Evolutionary conservation across 1,284 basidiomycete genomes (phyloP).

Genomic region (Phenoliferia sp.): DNA sequence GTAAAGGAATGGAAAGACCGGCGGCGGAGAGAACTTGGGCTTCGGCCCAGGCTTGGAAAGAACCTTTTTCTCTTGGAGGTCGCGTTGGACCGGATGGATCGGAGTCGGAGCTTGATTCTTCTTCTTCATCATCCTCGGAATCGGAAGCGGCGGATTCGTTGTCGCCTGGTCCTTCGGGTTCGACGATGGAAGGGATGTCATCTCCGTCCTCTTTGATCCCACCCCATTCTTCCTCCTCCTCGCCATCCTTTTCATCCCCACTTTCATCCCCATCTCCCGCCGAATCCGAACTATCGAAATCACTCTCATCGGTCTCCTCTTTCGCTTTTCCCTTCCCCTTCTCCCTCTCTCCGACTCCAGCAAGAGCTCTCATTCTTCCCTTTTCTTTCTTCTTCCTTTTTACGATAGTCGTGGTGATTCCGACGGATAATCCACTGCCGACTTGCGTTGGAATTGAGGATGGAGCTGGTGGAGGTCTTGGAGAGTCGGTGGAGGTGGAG

Average conservation of each 20-base stretch:
- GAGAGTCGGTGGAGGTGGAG: neutral
- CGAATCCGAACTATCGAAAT: conserved; percentile 23
- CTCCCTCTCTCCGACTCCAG: conserved; percentile 23
- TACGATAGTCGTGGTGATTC: conserved; percentile 17
- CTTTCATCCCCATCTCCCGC: conserved; percentile 2
- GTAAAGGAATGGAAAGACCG: conserved; percentile 3
- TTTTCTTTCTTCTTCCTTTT: conserved; percentile 27
- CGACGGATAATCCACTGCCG: conserved; percentile 20
- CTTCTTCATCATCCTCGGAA: conserved; percentile 29
- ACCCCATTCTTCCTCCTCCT: conserved; percentile 12
- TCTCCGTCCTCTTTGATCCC: conserved; percentile 16
- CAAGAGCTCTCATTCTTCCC: conserved; percentile 19
- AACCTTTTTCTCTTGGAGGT: conserved; percentile 20
- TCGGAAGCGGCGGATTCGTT: conserved; percentile 25
- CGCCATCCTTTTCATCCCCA: conserved; percentile 1
- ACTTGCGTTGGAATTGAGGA: conserved; percentile 7
- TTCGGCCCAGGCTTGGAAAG: conserved; percentile 32
- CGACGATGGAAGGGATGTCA: conserved; percentile 14
- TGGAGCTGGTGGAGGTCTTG: neutral
- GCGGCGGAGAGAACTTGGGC: conserved; percentile 23
- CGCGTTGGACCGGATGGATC: conserved; percentile 24
- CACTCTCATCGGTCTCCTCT: conserved; percentile 23
- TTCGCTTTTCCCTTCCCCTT: conserved; percentile 33
- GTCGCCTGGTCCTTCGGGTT: conserved; percentile 23
- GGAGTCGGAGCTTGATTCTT: conserved; percentile 12